Evolutionary conservation across 495 filamentous ascomycete species (phyloP).

Genomic region (Neurospora terricola): DNA sequence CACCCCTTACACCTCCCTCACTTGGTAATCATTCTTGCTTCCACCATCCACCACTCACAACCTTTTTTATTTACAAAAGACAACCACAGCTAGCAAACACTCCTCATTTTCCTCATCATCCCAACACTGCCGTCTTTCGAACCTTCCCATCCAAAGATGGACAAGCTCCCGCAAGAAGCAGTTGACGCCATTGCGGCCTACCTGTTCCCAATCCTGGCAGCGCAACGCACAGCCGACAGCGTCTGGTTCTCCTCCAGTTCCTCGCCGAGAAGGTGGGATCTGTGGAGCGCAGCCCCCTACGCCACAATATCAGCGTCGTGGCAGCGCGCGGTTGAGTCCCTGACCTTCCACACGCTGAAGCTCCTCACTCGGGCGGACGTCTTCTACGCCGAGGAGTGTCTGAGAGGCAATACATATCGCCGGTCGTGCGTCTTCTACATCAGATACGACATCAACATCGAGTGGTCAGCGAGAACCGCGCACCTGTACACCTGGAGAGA

Average conservation of each 20-base stretch:
- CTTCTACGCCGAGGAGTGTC: not conserved
- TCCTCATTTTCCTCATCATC: not conserved
- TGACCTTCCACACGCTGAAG: not conserved
- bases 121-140: not conserved
- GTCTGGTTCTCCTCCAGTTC: not conserved
- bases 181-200: not conserved
- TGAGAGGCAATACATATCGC: not conserved
- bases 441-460: not conserved
- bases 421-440: not conserved
- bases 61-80: not conserved
- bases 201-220: not conserved
- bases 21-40: not conserved
- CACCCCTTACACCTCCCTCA: no score
- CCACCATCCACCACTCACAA: not conserved
- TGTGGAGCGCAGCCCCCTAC: not conserved
- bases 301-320: not conserved
- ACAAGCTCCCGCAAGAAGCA: not conserved
- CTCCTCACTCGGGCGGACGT: not conserved
- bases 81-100: not conserved
- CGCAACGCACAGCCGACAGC: not conserved
- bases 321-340: not conserved
- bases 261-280: not conserved
- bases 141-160: not conserved
- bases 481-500: not conserved
- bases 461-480: not conserved